Conservation (phyloP, 192 early-diverging fungal species). For the Coemansia sp. region DNA sequence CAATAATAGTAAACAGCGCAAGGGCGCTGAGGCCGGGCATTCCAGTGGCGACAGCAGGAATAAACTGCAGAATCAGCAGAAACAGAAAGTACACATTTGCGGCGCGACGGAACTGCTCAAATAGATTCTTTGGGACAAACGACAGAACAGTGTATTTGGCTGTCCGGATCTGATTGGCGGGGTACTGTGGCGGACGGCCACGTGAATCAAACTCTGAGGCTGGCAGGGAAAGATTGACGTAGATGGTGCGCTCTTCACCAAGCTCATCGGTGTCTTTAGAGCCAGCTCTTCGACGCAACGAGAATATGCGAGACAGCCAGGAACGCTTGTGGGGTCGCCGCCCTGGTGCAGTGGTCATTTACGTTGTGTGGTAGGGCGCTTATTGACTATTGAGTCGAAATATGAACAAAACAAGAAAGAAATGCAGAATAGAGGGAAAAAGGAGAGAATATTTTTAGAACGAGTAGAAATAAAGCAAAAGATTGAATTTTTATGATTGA, state of each 20-base stretch:
- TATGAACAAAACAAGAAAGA: neutral
- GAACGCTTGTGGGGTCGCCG: slow-evolving; percentile 4
- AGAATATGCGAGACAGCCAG: slow-evolving; percentile 24
- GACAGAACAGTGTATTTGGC: slow-evolving; percentile 88
- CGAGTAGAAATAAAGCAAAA: too few relatives aligned
- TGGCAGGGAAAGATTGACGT: slow-evolving; percentile 67
- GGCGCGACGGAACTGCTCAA: slow-evolving; percentile 93
- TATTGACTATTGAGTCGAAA: neutral
- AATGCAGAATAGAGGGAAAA: neutral
- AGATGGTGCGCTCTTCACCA: slow-evolving; percentile 53
- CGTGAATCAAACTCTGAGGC: slow-evolving; percentile 52
- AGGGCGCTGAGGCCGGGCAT: slow-evolving; percentile 75
- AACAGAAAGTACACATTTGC: slow-evolving; percentile 97
- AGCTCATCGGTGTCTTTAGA: slow-evolving; percentile 10
- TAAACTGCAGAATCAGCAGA: slow-evolving; percentile 82
- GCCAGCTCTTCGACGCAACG: slow-evolving; percentile 12
- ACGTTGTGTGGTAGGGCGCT: neutral
- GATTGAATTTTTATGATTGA: too few relatives aligned
- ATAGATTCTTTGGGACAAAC: slow-evolving; percentile 93
- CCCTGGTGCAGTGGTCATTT: slow-evolving; percentile 3
- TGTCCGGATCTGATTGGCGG: slow-evolving; percentile 80
- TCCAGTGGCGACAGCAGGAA: slow-evolving; percentile 65
- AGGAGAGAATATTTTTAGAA: too few relatives aligned
- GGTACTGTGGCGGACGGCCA: slow-evolving; percentile 45
- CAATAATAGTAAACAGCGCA: slow-evolving; percentile 78